phyloP scores from a whole-genome alignment of 2,329 filamentous ascomycete genomes.

The Ceratocystiopsis sp. region DNA sequence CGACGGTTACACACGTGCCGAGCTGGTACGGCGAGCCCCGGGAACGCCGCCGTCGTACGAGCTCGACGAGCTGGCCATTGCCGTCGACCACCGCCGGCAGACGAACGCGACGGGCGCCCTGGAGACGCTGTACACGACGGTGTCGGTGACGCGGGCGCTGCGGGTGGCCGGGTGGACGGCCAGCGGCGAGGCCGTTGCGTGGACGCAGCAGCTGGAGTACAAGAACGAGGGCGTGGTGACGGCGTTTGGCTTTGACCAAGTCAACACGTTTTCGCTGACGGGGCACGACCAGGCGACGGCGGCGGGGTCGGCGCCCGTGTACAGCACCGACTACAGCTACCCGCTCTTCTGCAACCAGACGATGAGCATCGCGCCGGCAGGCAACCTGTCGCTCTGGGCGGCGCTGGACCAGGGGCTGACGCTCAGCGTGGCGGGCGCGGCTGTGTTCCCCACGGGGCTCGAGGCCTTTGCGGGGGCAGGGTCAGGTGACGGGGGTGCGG shows the following conservation, averaged over 20 bases:
- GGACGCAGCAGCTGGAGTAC: constrained; percentile 41
- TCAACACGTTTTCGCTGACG: constrained; percentile 17
- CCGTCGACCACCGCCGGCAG: constrained; percentile 29
- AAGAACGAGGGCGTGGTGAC: constrained; percentile 31
- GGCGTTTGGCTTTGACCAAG: constrained; percentile 23
- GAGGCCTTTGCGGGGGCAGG: constrained; percentile 31
- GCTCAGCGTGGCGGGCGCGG: constrained; percentile 19
- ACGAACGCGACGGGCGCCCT: constrained; percentile 34
- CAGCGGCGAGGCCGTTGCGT: constrained; percentile 25
- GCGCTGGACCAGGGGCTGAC: constrained; percentile 24
- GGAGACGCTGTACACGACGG: constrained; percentile 40
- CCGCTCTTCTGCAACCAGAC: constrained; percentile 42
- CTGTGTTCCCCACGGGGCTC: constrained; percentile 39
- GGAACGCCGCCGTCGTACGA: constrained; percentile 12
- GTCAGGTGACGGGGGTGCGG: no score
- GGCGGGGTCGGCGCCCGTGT: constrained; percentile 8
- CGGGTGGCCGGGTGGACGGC: constrained; percentile 33
- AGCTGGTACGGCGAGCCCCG: no score
- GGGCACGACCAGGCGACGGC: constrained; percentile 14
- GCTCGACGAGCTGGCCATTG: constrained; percentile 18
- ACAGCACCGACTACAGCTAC: constrained; percentile 33
- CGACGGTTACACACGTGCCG: constrained; percentile 24
- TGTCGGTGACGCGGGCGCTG: constrained; percentile 37
- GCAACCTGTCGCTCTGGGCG: constrained; percentile 29
- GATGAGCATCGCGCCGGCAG: constrained; percentile 23